phyloP scores from a whole-genome alignment of 208 protist genomes.

The Trypanosoma melophagium region DNA sequence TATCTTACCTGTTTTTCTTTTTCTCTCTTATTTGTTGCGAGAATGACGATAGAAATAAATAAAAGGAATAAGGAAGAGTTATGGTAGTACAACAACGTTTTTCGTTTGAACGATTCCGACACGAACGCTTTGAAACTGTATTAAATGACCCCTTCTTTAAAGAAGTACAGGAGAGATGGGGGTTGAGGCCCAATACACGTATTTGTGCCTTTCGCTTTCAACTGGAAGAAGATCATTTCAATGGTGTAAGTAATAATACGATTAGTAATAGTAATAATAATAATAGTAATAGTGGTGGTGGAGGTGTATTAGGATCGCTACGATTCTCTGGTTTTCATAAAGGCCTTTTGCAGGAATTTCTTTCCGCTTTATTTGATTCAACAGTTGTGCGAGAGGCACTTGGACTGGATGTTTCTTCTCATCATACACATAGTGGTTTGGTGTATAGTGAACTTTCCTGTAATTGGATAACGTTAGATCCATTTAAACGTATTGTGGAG shows the following conservation, averaged over 20 bases:
- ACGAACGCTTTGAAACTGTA: conserved; percentile 2
- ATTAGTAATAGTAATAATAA: background rate
- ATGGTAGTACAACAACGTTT: conserved; percentile 8
- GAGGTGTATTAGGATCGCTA: background rate
- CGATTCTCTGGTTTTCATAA: conserved; percentile 43
- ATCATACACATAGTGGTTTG: background rate
- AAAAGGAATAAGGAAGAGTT: no score
- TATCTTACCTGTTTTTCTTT: no score
- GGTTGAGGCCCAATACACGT: conserved; percentile 14
- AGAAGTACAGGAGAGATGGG: conserved; percentile 19
- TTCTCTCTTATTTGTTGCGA: no score
- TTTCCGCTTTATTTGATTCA: conserved; percentile 30
- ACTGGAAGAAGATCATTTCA: background rate
- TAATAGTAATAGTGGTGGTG: background rate
- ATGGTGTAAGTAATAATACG: background rate
- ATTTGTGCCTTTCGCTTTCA: conserved; percentile 25
- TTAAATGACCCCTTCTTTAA: conserved; percentile 15
- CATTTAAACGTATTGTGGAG: conserved; percentile 32
- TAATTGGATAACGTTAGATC: conserved; percentile 39
- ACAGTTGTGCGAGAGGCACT: conserved; percentile 26
- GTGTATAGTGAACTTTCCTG: conserved; percentile 30
- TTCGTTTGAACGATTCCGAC: conserved; percentile 6
- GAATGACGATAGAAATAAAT: no score
- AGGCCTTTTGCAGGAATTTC: conserved; percentile 41
- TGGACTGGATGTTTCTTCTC: no score